phyloP scores from a whole-genome alignment of 2,329 filamentous ascomycete species.

The Chrysosporium keratinophilum region DNA sequence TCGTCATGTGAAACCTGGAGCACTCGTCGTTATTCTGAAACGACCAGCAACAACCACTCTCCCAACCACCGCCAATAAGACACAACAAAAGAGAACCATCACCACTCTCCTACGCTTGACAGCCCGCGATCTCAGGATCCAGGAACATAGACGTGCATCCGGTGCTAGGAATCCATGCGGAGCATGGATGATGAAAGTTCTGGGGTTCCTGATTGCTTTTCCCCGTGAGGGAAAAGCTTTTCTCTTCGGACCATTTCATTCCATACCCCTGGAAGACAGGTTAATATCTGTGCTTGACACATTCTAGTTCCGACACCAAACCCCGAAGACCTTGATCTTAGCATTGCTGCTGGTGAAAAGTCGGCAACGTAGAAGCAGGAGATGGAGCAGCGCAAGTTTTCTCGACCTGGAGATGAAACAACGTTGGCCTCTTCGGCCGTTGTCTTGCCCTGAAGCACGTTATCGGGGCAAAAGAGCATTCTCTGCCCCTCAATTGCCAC shows the following conservation, averaged over 20 bases:
- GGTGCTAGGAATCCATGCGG: conserved; percentile 9
- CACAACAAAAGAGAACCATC: conserved; percentile 1
- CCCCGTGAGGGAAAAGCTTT: background rate
- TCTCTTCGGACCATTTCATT: background rate
- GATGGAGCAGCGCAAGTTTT: background rate
- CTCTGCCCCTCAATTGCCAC: background rate
- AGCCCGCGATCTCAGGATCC: conserved; percentile 1
- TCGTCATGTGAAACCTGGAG: conserved; percentile 11
- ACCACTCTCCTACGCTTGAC: background rate
- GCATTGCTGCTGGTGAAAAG: background rate
- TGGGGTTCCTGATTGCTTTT: background rate
- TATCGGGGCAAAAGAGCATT: background rate
- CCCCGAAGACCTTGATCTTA: background rate
- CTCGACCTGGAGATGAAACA: conserved; percentile 1
- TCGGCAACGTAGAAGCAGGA: background rate
- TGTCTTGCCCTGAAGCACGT: conserved; percentile 10
- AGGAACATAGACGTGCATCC: background rate
- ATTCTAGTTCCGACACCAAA: background rate
- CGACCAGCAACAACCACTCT: conserved; percentile 1
- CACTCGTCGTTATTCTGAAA: conserved; percentile 7
- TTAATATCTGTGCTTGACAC: conserved; percentile 1
- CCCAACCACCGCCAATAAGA: background rate
- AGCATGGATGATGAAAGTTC: background rate
- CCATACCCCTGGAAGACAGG: conserved; percentile 2
- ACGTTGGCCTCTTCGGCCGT: background rate